Percentiles rank a stretch among this genome's conserved stretches.
Conservation (phyloP, 306 rosid genomes). For the Cucurbita ficifolia region DNA sequence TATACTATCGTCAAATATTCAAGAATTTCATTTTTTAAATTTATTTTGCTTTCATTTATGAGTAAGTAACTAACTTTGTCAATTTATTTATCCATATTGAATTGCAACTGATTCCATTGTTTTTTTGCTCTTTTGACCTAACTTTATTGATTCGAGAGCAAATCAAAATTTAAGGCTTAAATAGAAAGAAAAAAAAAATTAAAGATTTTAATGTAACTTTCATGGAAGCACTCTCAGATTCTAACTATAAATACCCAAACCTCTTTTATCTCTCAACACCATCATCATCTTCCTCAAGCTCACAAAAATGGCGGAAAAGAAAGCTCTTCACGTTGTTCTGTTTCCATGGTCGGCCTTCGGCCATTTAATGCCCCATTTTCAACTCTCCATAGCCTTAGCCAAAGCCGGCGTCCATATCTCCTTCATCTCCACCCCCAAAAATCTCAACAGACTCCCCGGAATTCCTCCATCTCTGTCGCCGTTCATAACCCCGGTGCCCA, state of each 20-base stretch:
- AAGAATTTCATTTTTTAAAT: too few species aligned
- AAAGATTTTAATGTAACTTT: too few species aligned
- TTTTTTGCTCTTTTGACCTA: too few species aligned
- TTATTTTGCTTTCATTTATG: too few species aligned
- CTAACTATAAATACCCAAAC: background rate
- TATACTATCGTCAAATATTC: too few species aligned
- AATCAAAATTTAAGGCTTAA: too few species aligned
- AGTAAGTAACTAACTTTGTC: too few species aligned
- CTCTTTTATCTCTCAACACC: background rate
- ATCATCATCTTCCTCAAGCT: background rate
- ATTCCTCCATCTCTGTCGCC: background rate
- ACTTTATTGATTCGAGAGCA: too few species aligned
- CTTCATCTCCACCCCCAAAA: constrained; percentile 12
- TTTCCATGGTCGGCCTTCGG: constrained; percentile 19
- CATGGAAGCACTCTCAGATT: too few species aligned
- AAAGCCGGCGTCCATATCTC: constrained; percentile 8
- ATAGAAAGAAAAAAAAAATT: too few species aligned
- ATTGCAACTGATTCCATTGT: too few species aligned
- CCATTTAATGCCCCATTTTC: background rate
- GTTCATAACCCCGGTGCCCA: background rate
- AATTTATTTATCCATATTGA: too few species aligned
- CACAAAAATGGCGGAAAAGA: background rate
- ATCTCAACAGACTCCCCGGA: constrained; percentile 10
- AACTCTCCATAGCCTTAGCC: constrained; percentile 10
- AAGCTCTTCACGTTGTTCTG: constrained; percentile 2